These are phyloP conservation scores for Russula earlei DNA, from an alignment of 768 basidiomycete genomes.

Conservation along the genomic window DNA sequence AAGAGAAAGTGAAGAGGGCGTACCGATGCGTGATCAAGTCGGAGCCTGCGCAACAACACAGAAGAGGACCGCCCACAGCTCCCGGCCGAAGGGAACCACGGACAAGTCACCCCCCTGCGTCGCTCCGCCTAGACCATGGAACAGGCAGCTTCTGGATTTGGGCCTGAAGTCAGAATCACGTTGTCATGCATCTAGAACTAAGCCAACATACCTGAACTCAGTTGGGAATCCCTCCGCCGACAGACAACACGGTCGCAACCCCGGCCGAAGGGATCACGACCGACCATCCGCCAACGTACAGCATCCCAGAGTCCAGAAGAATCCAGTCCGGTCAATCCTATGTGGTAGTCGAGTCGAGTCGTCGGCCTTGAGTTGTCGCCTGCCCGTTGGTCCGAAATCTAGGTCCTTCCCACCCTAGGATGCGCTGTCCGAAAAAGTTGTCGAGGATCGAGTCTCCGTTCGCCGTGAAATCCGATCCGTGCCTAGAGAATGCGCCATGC, in stretches of 20 bases:
- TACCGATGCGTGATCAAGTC: background rate
- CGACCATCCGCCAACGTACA: slow-evolving; percentile 1
- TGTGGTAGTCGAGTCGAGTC: background rate
- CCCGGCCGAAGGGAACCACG: slow-evolving; percentile 14
- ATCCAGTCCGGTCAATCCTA: background rate
- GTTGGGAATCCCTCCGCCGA: background rate
- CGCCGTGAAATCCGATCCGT: background rate
- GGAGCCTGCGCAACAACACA: slow-evolving; percentile 1
- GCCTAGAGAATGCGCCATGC: background rate
- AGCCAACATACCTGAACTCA: slow-evolving; percentile 2
- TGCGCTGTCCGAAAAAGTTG: background rate
- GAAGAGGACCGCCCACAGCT: slow-evolving; percentile 5
- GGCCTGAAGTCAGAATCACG: background rate
- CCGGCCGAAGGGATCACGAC: slow-evolving; percentile 15
- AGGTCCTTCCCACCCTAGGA: background rate
- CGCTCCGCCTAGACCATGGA: background rate
- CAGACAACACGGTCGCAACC: slow-evolving; percentile 1
- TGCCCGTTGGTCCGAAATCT: background rate
- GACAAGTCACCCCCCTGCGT: background rate
- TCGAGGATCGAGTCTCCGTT: background rate
- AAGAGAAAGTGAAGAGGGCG: background rate
- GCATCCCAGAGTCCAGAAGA: background rate
- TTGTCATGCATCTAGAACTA: background rate
- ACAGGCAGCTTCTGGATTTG: background rate
- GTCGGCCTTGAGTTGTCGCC: background rate